Conservation (phyloP, 306 rosid genomes). For the Vigna angularis region DNA sequence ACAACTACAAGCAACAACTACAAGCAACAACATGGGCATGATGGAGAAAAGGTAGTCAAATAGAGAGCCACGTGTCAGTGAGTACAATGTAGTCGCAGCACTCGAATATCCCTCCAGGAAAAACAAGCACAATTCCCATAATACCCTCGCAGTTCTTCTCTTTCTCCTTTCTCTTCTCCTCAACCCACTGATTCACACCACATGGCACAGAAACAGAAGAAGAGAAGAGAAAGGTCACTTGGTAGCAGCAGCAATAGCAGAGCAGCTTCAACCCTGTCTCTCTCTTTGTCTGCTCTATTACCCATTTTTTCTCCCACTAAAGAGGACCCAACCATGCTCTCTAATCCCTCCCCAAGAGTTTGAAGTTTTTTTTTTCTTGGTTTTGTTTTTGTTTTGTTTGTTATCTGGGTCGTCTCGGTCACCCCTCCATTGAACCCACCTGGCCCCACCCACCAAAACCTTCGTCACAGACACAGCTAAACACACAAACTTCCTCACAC, state of each 20-base stretch:
- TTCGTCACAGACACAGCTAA: neutral
- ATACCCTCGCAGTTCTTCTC: constrained; percentile 35
- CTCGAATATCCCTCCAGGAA: constrained; percentile 41
- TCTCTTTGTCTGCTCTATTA: neutral
- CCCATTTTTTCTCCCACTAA: neutral
- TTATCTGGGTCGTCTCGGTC: constrained; percentile 11
- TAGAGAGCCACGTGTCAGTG: constrained; percentile 42
- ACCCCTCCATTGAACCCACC: constrained; percentile 40
- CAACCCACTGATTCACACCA: constrained; percentile 26
- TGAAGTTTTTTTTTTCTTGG: neutral
- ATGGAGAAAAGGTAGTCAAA: constrained; percentile 4
- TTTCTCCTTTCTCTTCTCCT: neutral
- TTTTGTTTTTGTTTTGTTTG: neutral
- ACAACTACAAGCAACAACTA: neutral
- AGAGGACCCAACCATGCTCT: neutral
- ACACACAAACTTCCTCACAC: neutral
- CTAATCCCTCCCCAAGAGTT: neutral
- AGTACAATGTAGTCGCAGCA: neutral
- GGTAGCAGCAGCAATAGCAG: no score
- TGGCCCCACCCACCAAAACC: neutral
- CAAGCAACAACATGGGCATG: neutral
- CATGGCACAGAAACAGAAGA: constrained; percentile 37
- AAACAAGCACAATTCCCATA: constrained; percentile 17
- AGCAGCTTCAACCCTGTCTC: constrained; percentile 9
- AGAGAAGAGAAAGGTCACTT: constrained; percentile 18